Evolutionary conservation across 352 stramenopile species (phyloP), one percentile per base, ranked within the genome.

Genomic region (Globisporangium heterothallicum): DNA sequence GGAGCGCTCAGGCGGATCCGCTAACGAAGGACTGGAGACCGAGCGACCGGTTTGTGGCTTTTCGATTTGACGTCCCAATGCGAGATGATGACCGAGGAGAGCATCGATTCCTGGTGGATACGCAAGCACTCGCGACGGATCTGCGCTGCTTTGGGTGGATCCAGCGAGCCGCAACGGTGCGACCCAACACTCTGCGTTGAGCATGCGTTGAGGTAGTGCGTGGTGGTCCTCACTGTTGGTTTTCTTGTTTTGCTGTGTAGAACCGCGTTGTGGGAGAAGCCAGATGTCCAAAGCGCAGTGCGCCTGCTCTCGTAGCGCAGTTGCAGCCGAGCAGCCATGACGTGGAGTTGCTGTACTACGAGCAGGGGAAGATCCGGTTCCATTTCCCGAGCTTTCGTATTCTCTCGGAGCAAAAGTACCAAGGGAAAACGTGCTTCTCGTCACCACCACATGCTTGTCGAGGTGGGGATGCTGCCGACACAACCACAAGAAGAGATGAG

Each of bases 371-470:
- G 57, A 69, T 69, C 49, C 61, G 61, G 2, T 65, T 59, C 49
- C 61, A 69, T 34, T 69, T 69, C 18, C 34, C 61, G 6, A 30
- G 6, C 22, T 69, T 69, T 32, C 61, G 61, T 48, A 57, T 65
- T 51, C 61, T 69, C 16, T 38, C 41, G 4, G 61, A 62, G 42
- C 29, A 56, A 16, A 19, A 29, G 2, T 69, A 69, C 38, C 10
- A 44, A 1, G 50, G 51, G 12, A 56, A 52, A 32, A 68, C 48
- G 45, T 64, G 55, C 49, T 64, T 67, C 36, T 16, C 19, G 6
- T 26, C 49, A 8, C 35, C 43, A 12, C 59, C 55, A 2, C 60
- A 64, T 32, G 49, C 49, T 2, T 59, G 49, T 34, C 29, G 6
- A 12, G 10, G 29, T 34, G 10, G 29, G 29, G 29, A 10, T 34